A percentile compares a stretch with the other conserved stretches of the same genome.
phyloP scores from a whole-genome alignment of 345 rosid genomes.

The Kandelia obovata region DNA sequence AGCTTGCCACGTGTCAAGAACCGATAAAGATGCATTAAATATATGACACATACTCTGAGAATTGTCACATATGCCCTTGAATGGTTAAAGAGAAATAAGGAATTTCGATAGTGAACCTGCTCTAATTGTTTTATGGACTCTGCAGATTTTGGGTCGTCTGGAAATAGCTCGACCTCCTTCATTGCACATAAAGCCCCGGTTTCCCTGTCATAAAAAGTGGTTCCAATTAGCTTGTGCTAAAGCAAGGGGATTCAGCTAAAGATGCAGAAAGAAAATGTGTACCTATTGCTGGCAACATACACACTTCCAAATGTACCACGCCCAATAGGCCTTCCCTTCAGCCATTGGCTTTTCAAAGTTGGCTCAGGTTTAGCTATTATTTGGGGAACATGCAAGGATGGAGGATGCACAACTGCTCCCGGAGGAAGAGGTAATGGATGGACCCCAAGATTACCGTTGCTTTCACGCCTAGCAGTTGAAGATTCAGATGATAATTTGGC shows the following conservation, averaged over 20 bases:
- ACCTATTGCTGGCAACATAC: conserved; percentile 89
- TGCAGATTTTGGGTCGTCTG: conserved; percentile 86
- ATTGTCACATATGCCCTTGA: neutral
- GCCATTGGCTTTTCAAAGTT: conserved; percentile 62
- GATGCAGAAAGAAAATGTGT: conserved; percentile 12
- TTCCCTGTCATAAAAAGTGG: conserved; percentile 47
- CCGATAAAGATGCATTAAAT: too few species aligned
- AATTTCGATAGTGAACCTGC: conserved; percentile 47
- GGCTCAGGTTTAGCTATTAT: conserved; percentile 45
- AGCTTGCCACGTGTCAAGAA: too few species aligned
- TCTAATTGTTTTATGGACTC: conserved; percentile 82
- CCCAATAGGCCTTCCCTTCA: conserved; percentile 93
- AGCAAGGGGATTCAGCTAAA: conserved; percentile 11
- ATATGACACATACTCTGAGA: too few species aligned
- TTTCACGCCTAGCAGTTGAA: conserved; percentile 40
- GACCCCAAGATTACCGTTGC: conserved; percentile 36
- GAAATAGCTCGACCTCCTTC: conserved; percentile 91
- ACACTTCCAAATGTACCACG: conserved; percentile 99
- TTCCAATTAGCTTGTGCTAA: conserved; percentile 16
- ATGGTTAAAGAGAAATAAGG: conserved; percentile 3
- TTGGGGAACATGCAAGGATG: conserved; percentile 33
- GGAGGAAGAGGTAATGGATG: conserved; percentile 97
- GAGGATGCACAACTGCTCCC: conserved; percentile 33
- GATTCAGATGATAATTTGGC: conserved; percentile 41
- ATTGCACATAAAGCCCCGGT: conserved; percentile 95